Conservation (phyloP, 495 filamentous ascomycete genomes). For the Neurospora africana region DNA sequence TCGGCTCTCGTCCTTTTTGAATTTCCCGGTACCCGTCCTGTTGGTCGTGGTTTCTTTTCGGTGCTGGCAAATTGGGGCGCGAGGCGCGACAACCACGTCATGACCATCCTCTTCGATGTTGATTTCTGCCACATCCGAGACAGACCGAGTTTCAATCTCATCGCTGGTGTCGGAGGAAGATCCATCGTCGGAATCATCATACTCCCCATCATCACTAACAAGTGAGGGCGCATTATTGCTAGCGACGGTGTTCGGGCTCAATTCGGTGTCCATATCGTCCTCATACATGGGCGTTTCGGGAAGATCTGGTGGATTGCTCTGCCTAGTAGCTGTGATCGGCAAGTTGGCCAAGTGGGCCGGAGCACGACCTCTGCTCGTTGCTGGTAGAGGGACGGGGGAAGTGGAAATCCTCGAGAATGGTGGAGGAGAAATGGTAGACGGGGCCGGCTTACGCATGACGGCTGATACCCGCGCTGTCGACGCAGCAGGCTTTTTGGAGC, state of each 20-base stretch:
- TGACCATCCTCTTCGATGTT: conserved; percentile 33
- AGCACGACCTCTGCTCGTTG: conserved; percentile 44
- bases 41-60: conserved; percentile 8
- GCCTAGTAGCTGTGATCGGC: background rate
- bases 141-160: conserved; percentile 29
- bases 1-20: conserved; percentile 35
- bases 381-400: conserved; percentile 35
- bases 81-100: conserved; percentile 24
- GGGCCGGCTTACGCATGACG: conserved; percentile 45
- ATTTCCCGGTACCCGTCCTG: conserved; percentile 14
- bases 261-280: conserved; percentile 47
- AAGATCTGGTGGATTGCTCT: conserved; percentile 14
- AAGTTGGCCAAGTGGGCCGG: conserved; percentile 5
- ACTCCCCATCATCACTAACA: conserved; percentile 77
- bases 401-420: conserved; percentile 3
- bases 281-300: conserved; percentile 34
- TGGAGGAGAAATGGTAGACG: conserved; percentile 46
- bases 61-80: conserved; percentile 26
- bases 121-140: conserved; percentile 40
- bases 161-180: conserved; percentile 36
- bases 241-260: conserved; percentile 70
- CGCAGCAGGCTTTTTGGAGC: conserved; percentile 13
- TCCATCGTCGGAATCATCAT: conserved; percentile 47
- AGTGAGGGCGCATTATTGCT: conserved; percentile 76
- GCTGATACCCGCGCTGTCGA: conserved; percentile 25